These are phyloP conservation scores for Rhizopus delemar DNA, from an alignment of 371 early-diverging fungal species.

Conservation along the genomic window DNA sequence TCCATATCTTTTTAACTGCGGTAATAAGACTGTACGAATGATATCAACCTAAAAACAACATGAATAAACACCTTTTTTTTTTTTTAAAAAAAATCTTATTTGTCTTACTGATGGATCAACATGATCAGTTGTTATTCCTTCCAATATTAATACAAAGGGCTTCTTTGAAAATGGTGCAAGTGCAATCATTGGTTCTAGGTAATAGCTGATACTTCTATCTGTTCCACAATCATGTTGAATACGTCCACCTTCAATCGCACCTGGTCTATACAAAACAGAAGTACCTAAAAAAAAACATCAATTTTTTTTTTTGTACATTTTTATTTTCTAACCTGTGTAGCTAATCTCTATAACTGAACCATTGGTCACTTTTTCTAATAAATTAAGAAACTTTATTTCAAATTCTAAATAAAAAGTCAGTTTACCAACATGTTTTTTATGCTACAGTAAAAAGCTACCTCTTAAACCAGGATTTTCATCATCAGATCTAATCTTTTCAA, in stretches of 20 bases:
- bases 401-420: conserved; percentile 60
- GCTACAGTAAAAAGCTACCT: conserved; percentile 47
- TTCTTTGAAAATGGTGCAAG: conserved; percentile 92
- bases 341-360: conserved; percentile 90
- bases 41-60: conserved; percentile 73
- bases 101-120: conserved; percentile 70
- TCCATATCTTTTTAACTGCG: conserved; percentile 83
- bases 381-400: conserved; percentile 83
- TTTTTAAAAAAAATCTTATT: neutral
- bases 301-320: neutral
- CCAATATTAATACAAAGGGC: conserved; percentile 76
- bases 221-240: conserved; percentile 82
- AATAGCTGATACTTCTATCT: conserved; percentile 87
- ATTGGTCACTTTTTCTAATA: conserved; percentile 92
- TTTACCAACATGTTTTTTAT: no score
- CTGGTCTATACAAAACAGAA: conserved; percentile 83
- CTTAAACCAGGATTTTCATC: conserved; percentile 87
- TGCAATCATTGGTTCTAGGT: conserved; percentile 85
- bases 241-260: conserved; percentile 87
- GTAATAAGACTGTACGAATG: conserved; percentile 87
- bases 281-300: conserved; percentile 59
- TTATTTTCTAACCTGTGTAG: conserved; percentile 72
- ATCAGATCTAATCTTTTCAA: conserved; percentile 86
- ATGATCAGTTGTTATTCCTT: conserved; percentile 93
- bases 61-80: neutral